phyloP scores from a whole-genome alignment of 1,139 yeast genomes.

The Candida sanyaensis region DNA sequence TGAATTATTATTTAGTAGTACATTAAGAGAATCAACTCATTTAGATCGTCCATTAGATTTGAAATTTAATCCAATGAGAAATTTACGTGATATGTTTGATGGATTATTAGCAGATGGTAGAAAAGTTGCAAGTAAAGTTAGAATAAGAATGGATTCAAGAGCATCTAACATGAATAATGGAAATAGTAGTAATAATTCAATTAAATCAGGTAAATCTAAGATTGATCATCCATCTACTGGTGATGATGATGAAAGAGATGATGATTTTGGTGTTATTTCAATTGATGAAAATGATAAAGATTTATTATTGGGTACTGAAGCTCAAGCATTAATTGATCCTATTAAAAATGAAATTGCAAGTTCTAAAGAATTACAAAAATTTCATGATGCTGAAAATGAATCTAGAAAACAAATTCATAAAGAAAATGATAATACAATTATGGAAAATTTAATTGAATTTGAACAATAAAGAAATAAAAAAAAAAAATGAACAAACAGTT shows the following conservation, averaged over 20 bases:
- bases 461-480: conserved; percentile 15
- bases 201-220: conserved; percentile 25
- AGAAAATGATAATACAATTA: conserved; percentile 10
- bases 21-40: conserved; percentile 67
- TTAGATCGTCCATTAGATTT: conserved; percentile 56
- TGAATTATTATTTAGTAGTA: conserved; percentile 75
- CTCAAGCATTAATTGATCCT: conserved; percentile 34
- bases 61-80: conserved; percentile 50
- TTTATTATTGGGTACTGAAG: conserved; percentile 48
- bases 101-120: conserved; percentile 90
- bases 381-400: conserved; percentile 16
- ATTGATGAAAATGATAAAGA: conserved; percentile 52
- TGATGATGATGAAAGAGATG: conserved; percentile 51
- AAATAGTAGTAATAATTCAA: conserved; percentile 21
- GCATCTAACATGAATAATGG: conserved; percentile 27
- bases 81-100: conserved; percentile 85
- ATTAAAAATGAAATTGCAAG: conserved; percentile 10
- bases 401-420: conserved; percentile 7
- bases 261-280: conserved; percentile 48
- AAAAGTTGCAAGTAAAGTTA: conserved; percentile 84
- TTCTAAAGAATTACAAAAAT: conserved; percentile 13
- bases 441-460: conserved; percentile 28
- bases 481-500: neutral
- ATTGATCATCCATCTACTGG: conserved; percentile 17
- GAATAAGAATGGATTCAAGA: conserved; percentile 82